phyloP scores from a whole-genome alignment of 1,284 basidiomycete species.

The Melampsora larici-populina region DNA sequence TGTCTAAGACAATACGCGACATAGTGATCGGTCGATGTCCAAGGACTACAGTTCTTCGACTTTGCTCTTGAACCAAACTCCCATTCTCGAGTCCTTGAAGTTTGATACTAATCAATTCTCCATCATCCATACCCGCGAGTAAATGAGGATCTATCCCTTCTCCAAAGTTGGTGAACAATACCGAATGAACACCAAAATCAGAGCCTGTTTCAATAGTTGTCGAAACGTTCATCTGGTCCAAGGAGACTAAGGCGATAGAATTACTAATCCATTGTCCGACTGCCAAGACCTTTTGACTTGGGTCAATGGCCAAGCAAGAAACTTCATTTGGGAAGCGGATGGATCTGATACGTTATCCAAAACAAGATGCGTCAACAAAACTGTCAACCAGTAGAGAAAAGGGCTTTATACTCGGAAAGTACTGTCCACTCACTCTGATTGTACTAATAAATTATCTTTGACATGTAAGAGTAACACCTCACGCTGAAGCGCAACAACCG shows the following conservation, averaged over 20 bases:
- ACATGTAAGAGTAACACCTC: constrained; percentile 5
- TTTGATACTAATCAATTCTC: constrained; percentile 6
- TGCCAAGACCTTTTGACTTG: constrained; percentile 7
- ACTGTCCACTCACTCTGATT: constrained; percentile 9
- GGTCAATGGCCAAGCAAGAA: constrained; percentile 33
- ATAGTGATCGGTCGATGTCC: constrained; percentile 16
- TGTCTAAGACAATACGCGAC: background rate
- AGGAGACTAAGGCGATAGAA: constrained; percentile 16
- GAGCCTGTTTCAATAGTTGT: constrained; percentile 18
- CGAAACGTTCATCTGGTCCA: background rate
- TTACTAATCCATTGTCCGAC: constrained; percentile 35
- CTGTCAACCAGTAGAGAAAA: background rate
- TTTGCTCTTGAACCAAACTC: background rate
- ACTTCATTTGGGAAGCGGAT: constrained; percentile 18
- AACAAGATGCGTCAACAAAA: too few species aligned
- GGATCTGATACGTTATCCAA: background rate
- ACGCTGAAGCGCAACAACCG: constrained; percentile 6
- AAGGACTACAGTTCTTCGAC: background rate
- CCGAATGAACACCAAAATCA: constrained; percentile 18
- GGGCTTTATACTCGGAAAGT: background rate
- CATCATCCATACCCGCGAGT: constrained; percentile 23
- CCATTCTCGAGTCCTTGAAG: background rate
- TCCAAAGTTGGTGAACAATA: background rate
- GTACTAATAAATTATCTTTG: constrained; percentile 10
- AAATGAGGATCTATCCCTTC: background rate